phyloP scores from a whole-genome alignment of 1,284 basidiomycete species.

The Cutaneotrichosporon cyanovorans region DNA sequence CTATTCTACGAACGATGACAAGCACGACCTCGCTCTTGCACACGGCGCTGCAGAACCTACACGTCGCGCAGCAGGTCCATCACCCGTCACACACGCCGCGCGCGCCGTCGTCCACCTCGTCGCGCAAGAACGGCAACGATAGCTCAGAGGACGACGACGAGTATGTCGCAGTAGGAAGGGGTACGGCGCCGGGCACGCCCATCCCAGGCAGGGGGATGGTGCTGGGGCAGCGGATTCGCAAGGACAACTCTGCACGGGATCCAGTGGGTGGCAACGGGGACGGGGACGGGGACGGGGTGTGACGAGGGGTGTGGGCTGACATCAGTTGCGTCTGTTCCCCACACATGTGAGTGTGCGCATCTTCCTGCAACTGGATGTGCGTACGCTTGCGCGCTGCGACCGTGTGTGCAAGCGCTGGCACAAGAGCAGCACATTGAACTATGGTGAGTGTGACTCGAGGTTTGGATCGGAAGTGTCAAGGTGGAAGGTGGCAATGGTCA shows the following conservation, averaged over 20 bases:
- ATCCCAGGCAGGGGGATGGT: constrained; percentile 19
- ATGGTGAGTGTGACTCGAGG: constrained; percentile 59
- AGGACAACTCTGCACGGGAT: constrained; percentile 27
- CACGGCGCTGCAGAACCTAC: constrained; percentile 43
- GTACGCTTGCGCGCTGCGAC: constrained; percentile 65
- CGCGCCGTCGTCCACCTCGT: constrained; percentile 26
- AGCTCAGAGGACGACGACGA: constrained; percentile 48
- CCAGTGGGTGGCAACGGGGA: constrained; percentile 28
- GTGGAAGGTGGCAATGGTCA: no score
- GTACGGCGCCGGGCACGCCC: constrained; percentile 41
- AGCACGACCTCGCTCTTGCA: constrained; percentile 41
- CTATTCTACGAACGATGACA: constrained; percentile 17
- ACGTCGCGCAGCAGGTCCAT: constrained; percentile 38
- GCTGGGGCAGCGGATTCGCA: constrained; percentile 21
- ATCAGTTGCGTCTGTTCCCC: constrained; percentile 58
- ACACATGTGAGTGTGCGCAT: constrained; percentile 71
- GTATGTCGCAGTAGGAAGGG: constrained; percentile 36
- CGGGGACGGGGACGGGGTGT: no score
- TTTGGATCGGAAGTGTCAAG: no score
- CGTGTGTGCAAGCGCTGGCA: constrained; percentile 76
- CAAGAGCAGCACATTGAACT: constrained; percentile 78
- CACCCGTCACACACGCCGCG: constrained; percentile 31
- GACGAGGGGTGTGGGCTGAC: constrained; percentile 1
- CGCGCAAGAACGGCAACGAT: constrained; percentile 18
- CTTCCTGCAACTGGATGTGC: constrained; percentile 59